Evolutionary conservation across 345 rosid genomes (phyloP).

Genomic region (Gossypium arboreum): DNA sequence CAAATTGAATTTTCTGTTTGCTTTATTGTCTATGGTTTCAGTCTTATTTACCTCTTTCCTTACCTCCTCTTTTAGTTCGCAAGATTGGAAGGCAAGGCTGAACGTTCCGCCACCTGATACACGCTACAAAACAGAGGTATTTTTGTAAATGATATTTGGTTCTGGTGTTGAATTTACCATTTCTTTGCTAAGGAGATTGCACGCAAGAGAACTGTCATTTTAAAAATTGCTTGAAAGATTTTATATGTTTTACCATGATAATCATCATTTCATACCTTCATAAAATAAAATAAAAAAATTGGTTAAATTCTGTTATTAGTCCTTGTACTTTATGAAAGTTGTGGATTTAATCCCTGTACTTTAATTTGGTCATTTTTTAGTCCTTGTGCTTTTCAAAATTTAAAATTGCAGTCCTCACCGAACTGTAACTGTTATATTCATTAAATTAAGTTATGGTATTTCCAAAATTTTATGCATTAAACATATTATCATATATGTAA

Average conservation of each 20-base stretch:
- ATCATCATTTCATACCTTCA: background rate
- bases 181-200: background rate
- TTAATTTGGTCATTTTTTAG: too few relatives aligned
- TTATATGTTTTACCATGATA: background rate
- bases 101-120: conserved; percentile 73
- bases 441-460: too few relatives aligned
- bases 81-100: conserved; percentile 87
- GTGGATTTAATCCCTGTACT: too few relatives aligned
- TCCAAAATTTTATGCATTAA: too few relatives aligned
- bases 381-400: too few relatives aligned
- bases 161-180: background rate
- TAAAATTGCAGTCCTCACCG: too few relatives aligned
- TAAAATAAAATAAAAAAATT: background rate
- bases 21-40: background rate
- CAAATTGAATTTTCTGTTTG: background rate
- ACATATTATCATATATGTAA: too few relatives aligned
- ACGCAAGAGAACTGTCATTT: background rate
- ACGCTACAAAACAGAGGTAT: conserved; percentile 86
- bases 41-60: background rate
- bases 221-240: background rate
- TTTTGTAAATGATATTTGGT: background rate
- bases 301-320: too few relatives aligned
- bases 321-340: too few relatives aligned
- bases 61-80: conserved; percentile 36
- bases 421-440: too few relatives aligned